These are phyloP conservation scores for Scedosporium minutisporum DNA, from an alignment of 2,329 filamentous ascomycete genomes.

Conservation along the genomic window DNA sequence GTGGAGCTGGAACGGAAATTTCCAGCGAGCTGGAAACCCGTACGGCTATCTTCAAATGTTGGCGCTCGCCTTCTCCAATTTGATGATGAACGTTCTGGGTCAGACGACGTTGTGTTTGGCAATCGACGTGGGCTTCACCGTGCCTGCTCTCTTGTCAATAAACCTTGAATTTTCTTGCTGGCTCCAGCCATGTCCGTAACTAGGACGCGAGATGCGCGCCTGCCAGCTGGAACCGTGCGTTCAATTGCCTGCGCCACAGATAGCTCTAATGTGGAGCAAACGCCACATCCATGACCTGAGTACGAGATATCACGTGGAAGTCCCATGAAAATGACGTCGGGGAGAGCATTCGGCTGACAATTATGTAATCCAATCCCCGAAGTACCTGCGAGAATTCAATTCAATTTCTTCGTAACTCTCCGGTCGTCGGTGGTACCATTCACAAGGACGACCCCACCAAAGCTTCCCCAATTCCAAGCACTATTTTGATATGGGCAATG, in stretches of 20 bases:
- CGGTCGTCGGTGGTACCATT: neutral
- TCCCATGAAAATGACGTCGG: no score
- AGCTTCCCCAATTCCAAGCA: neutral
- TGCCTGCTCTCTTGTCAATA: neutral
- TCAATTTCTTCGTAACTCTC: neutral
- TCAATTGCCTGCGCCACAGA: neutral
- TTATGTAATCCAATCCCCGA: neutral
- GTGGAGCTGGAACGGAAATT: neutral
- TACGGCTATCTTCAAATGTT: neutral
- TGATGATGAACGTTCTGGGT: neutral
- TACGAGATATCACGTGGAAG: neutral
- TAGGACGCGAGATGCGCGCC: neutral
- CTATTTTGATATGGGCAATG: neutral
- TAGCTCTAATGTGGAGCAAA: neutral
- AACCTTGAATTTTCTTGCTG: neutral
- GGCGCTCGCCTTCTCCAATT: neutral
- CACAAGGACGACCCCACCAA: neutral
- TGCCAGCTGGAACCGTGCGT: neutral
- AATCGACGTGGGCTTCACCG: neutral
- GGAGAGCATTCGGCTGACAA: neutral
- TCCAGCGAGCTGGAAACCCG: slow-evolving; percentile 1
- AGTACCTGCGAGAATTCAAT: no score
- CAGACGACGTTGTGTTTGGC: neutral
- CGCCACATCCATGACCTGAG: neutral
- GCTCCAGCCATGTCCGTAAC: neutral